A percentile compares a stretch with the other conserved stretches of the same genome.
Conservation (phyloP, 1,284 basidiomycete genomes). For the Kalmanozyma brasiliensis region DNA sequence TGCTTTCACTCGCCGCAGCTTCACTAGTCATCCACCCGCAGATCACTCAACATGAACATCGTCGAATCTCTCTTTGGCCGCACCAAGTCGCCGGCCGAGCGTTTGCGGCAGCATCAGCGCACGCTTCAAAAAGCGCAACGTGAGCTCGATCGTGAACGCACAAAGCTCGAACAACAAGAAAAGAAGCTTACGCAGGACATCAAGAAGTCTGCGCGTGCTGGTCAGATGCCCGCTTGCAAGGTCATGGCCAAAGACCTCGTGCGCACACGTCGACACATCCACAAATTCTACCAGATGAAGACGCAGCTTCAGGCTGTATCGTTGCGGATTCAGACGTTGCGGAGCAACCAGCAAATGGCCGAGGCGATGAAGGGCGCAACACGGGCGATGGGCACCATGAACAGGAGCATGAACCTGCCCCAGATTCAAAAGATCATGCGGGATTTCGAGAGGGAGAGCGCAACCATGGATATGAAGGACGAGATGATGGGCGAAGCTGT, state of each 20-base stretch:
- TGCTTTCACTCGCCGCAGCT: no score
- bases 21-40: not conserved
- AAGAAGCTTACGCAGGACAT: constrained; percentile 78
- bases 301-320: constrained; percentile 97
- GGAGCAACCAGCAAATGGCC: constrained; percentile 99
- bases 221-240: constrained; percentile 89
- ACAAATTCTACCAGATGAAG: constrained; percentile 99
- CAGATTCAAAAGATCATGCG: constrained; percentile 95
- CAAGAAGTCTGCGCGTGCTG: constrained; percentile 93
- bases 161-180: constrained; percentile 88
- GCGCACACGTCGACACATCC: constrained; percentile 90
- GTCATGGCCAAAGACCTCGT: constrained; percentile 99
- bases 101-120: constrained; percentile 93
- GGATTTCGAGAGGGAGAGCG: constrained; percentile 96
- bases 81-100: constrained; percentile 92
- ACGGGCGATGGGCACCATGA: constrained; percentile 97
- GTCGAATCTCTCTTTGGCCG: constrained; percentile 77
- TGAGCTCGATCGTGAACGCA: constrained; percentile 93
- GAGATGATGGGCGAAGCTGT: constrained; percentile 99
- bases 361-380: constrained; percentile 99
- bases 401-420: constrained; percentile 91
- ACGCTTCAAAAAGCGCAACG: constrained; percentile 94
- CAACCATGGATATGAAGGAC: constrained; percentile 99
- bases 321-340: constrained; percentile 91
- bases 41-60: constrained; percentile 37